Evolutionary conservation across 306 rosid species (phyloP).

Genomic region (Prunus davidiana): DNA sequence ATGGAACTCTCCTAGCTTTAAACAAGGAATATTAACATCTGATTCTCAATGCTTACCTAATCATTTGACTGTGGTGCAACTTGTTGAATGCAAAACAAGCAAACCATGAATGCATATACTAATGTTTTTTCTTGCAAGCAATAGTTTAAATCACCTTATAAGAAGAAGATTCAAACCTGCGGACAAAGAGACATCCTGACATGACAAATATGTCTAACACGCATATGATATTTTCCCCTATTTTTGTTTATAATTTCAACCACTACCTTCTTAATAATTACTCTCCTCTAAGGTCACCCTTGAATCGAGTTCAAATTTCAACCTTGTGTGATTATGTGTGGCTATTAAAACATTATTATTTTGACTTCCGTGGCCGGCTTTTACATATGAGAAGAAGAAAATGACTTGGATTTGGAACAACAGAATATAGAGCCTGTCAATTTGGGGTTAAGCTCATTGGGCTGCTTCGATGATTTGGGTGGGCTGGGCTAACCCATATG

Average conservation of each 20-base stretch:
- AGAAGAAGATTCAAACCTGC: too few species aligned
- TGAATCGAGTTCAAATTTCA: background rate
- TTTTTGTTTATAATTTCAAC: background rate
- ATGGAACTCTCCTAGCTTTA: background rate
- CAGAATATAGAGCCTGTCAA: background rate
- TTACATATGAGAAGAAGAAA: background rate
- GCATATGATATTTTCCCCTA: background rate
- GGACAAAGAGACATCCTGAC: rapidly evolving
- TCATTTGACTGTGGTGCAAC: background rate
- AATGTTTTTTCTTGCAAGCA: too few species aligned
- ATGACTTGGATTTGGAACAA: background rate
- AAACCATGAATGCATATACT: background rate
- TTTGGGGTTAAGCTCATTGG: background rate
- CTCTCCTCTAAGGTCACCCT: background rate
- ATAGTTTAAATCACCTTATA: too few species aligned
- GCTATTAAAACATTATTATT: background rate
- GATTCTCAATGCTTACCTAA: background rate
- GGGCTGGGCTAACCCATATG: background rate
- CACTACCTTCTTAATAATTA: background rate
- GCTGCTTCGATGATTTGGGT: background rate
- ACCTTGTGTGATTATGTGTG: background rate
- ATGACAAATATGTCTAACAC: too few species aligned
- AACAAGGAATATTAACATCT: background rate
- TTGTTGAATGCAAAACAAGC: background rate
- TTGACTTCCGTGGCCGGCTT: background rate